Evolutionary conservation across 140 eudicot genomes (phyloP).

Genomic region (Artemisia princeps): DNA sequence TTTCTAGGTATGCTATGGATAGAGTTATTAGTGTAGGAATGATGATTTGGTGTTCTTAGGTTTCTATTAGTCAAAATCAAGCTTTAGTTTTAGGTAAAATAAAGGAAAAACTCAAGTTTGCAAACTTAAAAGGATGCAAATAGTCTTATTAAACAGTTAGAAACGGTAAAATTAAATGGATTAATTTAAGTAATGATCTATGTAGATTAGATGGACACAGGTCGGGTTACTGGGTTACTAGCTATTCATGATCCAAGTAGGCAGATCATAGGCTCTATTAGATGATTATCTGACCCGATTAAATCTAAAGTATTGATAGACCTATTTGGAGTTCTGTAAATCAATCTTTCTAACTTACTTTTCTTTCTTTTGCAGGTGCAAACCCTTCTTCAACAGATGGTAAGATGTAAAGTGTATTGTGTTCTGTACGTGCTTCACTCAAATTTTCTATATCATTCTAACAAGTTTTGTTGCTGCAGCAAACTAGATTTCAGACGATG

Average conservation of each 20-base stretch:
- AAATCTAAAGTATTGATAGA: background rate
- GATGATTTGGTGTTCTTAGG: no score
- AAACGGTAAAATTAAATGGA: no score
- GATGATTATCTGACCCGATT: background rate
- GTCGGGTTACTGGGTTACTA: background rate
- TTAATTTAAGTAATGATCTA: background rate
- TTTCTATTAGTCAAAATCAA: no score
- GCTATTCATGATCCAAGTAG: background rate
- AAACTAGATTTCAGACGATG: slow-evolving; percentile 89
- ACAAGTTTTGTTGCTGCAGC: slow-evolving; percentile 47
- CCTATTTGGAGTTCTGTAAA: background rate
- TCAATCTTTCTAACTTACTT: background rate
- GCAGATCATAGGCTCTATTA: slow-evolving; percentile 9
- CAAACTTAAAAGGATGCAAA: background rate
- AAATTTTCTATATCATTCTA: background rate
- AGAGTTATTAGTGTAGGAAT: no score
- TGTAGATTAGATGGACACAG: background rate
- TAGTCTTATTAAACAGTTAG: no score
- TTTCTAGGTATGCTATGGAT: no score
- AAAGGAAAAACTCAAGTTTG: background rate
- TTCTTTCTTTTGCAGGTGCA: slow-evolving; percentile 56
- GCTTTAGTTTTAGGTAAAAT: no score
- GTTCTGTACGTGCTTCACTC: background rate
- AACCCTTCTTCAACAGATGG: slow-evolving; percentile 96
- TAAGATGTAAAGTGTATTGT: slow-evolving; percentile 29